phyloP scores from a whole-genome alignment of 257 asterid genomes.

The Fraxinus pennsylvanica region DNA sequence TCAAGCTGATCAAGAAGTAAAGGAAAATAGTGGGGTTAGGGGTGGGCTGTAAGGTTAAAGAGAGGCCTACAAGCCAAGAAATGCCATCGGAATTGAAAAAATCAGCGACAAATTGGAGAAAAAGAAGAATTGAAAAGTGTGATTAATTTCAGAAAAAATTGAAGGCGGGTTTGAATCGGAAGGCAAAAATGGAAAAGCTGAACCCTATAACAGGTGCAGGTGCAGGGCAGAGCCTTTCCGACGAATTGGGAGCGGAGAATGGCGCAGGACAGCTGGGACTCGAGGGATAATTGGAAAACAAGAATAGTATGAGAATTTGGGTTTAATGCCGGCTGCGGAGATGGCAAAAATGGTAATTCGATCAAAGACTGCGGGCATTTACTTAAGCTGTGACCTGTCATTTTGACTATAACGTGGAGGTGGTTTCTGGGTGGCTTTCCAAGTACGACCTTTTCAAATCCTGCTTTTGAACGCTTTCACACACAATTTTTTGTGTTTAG shows the following conservation, averaged over 20 bases:
- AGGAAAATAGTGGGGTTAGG: constrained; percentile 34
- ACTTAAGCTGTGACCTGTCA: background rate
- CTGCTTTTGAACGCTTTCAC: background rate
- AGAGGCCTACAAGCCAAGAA: constrained; percentile 29
- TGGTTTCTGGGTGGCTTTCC: background rate
- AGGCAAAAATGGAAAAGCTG: background rate
- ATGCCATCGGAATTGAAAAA: constrained; percentile 27
- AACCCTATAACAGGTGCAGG: constrained; percentile 24
- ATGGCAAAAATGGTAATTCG: background rate
- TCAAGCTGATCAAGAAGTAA: constrained; percentile 32
- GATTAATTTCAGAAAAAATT: background rate
- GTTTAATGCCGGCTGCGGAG: background rate
- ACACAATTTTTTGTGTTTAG: no score
- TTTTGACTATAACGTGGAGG: background rate
- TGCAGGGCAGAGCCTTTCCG: constrained; percentile 28
- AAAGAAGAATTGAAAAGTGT: constrained; percentile 28
- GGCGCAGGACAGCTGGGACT: background rate
- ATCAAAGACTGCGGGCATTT: background rate
- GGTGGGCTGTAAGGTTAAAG: constrained; percentile 18
- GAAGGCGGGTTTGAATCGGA: background rate
- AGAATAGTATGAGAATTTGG: background rate
- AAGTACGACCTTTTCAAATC: background rate
- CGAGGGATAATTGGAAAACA: background rate
- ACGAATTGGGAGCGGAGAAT: constrained; percentile 14
- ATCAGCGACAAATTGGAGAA: constrained; percentile 24